Evolutionary conservation across 1,139 yeast genomes (phyloP), one percentile per base, ranked within the genome.

Genomic region (Blastobotrys persicus): DNA sequence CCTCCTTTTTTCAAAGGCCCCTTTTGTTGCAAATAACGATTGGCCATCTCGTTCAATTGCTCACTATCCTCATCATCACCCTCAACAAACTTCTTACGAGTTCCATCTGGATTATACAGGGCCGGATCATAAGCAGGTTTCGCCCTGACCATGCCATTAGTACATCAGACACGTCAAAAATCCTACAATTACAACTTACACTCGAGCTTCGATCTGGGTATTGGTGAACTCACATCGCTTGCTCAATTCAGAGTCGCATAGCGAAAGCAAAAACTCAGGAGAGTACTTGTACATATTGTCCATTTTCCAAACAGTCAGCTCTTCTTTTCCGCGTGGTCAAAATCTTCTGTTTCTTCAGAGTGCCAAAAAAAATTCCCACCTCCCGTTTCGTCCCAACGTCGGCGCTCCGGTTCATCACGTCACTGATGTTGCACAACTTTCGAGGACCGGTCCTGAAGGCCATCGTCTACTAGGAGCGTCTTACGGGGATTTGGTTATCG

Each of bases 21-120:
- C 41, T 37, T 37, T 12, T 37, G 41, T 18, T 37, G 41, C 41
- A 37, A 19, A 14, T 37, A 37, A 4, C 41, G 26, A 14, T 23
- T 37, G 13, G 41, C 41, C 28, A 37, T 17, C 14, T 37, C 41
- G 28, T 37, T 37, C 28, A 37, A 13, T 19, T 37, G 18, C 14
- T 37, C 41, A 12, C 41, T 37, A 19, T 37, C 41, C 41, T 42
- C 38, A 18, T 31, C 39, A 32, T 32, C 32, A 5, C 45, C 45
- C 20, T 42, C 39, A n/a, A 33, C 39, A 33, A 34, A 42, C 39
- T 42, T 42, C 38, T 42, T 42, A 4, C 20, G 18, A 18, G 40
- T 33, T 2, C 23, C 31, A 19, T 18, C 46, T 7, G 46, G 32
- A 17, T 32, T 43, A 19, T 6, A 19, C 32, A 14, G 35, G 17